Evolutionary conservation across 768 basidiomycete genomes (phyloP).

Genomic region (Hericium erinaceus): DNA sequence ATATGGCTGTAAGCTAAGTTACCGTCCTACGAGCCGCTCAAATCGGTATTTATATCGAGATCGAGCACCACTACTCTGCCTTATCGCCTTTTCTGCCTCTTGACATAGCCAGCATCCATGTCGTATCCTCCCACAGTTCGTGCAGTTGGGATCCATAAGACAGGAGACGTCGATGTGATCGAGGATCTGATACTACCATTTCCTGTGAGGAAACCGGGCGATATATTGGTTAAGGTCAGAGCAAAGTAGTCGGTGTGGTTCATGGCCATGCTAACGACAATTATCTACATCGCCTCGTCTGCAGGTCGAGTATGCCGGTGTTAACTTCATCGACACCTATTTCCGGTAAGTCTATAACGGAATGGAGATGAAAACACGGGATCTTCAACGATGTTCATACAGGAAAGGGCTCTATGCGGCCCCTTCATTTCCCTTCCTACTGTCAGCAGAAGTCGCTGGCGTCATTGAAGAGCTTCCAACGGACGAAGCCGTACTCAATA

Average conservation of each 20-base stretch:
- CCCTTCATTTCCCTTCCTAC: slow-evolving; percentile 46
- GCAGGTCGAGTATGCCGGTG: slow-evolving; percentile 64
- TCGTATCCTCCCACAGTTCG: slow-evolving; percentile 48
- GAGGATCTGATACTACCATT: slow-evolving; percentile 58
- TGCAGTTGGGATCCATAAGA: slow-evolving; percentile 63
- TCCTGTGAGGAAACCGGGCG: slow-evolving; percentile 47
- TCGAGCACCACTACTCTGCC: no score
- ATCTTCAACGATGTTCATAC: background rate
- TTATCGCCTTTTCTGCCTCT: no score
- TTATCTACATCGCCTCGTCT: background rate
- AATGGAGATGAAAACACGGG: background rate
- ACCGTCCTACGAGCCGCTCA: no score
- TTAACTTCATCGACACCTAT: slow-evolving; percentile 88
- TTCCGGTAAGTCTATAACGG: slow-evolving; percentile 37
- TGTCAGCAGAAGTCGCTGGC: slow-evolving; percentile 78
- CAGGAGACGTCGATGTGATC: slow-evolving; percentile 71
- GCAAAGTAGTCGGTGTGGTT: background rate
- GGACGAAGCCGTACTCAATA: slow-evolving; percentile 46
- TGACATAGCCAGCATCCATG: background rate
- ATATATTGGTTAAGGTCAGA: slow-evolving; percentile 46
- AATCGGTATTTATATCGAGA: no score
- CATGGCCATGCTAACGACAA: background rate
- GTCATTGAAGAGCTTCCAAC: slow-evolving; percentile 67
- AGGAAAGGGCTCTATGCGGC: slow-evolving; percentile 60
- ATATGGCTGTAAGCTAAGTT: background rate